Evolutionary conservation across 768 basidiomycete genomes (phyloP).

Genomic region (Auriculariales sp.): DNA sequence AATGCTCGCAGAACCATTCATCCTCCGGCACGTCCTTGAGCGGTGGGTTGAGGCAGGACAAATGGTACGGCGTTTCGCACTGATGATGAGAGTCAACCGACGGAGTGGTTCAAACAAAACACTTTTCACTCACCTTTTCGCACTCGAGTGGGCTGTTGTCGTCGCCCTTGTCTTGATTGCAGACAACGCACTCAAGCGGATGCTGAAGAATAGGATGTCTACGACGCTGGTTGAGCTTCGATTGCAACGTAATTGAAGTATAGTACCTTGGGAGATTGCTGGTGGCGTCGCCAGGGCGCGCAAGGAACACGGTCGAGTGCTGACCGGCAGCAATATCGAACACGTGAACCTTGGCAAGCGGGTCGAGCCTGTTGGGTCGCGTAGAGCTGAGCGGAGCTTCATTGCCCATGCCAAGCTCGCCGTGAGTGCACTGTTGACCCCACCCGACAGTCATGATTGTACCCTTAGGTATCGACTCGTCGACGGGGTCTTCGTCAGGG

Average conservation of each 20-base stretch:
- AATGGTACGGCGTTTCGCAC: slow-evolving; percentile 86
- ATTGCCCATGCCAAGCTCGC: slow-evolving; percentile 68
- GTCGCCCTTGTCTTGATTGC: slow-evolving; percentile 54
- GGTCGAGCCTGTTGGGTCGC: slow-evolving; percentile 57
- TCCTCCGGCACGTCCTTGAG: slow-evolving; percentile 66
- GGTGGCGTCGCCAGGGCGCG: slow-evolving; percentile 55
- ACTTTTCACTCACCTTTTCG: slow-evolving; percentile 55
- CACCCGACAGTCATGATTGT: slow-evolving; percentile 73
- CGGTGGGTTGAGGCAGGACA: slow-evolving; percentile 68
- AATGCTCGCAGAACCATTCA: slow-evolving; percentile 85
- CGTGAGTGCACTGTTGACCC: slow-evolving; percentile 23
- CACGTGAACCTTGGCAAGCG: slow-evolving; percentile 67
- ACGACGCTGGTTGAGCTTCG: too few relatives aligned
- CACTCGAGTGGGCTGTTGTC: slow-evolving; percentile 71
- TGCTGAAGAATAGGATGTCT: slow-evolving; percentile 70
- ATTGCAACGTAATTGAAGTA: too few relatives aligned
- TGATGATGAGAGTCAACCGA: slow-evolving; percentile 15
- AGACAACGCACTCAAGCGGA: slow-evolving; percentile 56
- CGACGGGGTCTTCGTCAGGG: slow-evolving; percentile 48
- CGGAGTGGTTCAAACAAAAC: not conserved
- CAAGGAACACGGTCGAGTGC: slow-evolving; percentile 75
- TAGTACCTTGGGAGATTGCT: slow-evolving; percentile 66
- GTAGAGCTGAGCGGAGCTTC: slow-evolving; percentile 79
- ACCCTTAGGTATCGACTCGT: not conserved
- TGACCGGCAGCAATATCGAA: slow-evolving; percentile 76